Evolutionary conservation across 2,329 filamentous ascomycete genomes (phyloP).

Genomic region (Phyllosticta paracitricarpa): DNA sequence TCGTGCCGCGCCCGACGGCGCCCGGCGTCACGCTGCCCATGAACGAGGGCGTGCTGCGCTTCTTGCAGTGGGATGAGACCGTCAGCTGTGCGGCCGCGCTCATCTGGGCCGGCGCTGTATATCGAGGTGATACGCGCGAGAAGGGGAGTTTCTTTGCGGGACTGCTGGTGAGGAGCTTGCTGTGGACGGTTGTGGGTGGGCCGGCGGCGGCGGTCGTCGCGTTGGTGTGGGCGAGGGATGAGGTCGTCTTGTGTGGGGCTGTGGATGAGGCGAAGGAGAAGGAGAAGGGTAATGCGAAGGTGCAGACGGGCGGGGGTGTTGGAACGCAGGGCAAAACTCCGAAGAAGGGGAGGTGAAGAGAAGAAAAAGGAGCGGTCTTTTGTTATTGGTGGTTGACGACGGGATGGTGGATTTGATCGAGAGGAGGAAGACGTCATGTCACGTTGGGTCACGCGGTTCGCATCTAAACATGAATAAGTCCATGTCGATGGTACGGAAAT

Average conservation of each 20-base stretch:
- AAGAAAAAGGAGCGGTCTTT: background rate
- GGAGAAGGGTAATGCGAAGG: background rate
- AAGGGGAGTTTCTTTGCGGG: background rate
- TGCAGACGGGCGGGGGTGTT: background rate
- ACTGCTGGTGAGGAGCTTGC: background rate
- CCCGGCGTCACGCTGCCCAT: background rate
- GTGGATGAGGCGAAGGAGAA: background rate
- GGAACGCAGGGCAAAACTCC: background rate
- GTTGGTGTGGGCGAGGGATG: conserved; percentile 5
- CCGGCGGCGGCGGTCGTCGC: conserved; percentile 6
- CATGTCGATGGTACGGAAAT: too few relatives aligned
- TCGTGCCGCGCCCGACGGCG: background rate
- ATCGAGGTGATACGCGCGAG: background rate
- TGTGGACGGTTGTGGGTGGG: conserved; percentile 1
- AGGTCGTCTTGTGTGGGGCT: background rate
- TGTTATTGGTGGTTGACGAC: background rate
- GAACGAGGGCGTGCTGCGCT: background rate
- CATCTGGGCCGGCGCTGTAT: background rate
- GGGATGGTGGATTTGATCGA: background rate
- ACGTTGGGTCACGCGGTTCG: background rate
- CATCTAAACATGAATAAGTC: too few relatives aligned
- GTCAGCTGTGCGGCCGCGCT: background rate
- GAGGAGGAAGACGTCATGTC: background rate
- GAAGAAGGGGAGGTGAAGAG: background rate
- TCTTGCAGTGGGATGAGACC: conserved; percentile 9